Evolutionary conservation across 768 basidiomycete species (phyloP).

Genomic region (Psilocybe cubensis): DNA sequence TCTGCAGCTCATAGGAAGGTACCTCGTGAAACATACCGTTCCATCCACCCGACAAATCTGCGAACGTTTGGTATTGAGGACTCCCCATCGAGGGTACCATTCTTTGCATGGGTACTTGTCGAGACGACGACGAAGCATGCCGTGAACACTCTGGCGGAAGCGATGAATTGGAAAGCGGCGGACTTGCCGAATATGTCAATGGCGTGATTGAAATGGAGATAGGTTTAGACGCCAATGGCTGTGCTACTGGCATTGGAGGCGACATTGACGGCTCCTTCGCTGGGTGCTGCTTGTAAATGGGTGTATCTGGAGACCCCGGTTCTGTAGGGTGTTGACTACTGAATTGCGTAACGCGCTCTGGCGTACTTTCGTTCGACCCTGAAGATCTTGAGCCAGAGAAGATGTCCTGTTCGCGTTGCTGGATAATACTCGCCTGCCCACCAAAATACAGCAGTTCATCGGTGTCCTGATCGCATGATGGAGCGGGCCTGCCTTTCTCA

Average conservation of each 20-base stretch:
- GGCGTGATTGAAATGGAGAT: constrained; percentile 1
- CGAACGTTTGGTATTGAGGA: constrained; percentile 21
- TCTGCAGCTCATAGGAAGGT: constrained; percentile 21
- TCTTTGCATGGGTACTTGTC: neutral
- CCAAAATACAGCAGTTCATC: constrained; percentile 41
- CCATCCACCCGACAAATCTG: constrained; percentile 39
- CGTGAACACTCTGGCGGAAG: neutral
- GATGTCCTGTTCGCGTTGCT: neutral
- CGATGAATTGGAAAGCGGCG: neutral
- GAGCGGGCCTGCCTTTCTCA: constrained; percentile 17
- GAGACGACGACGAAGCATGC: constrained; percentile 2
- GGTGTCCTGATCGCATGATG: constrained; percentile 17
- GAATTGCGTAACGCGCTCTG: neutral
- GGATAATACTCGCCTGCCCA: constrained; percentile 34
- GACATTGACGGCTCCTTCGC: neutral
- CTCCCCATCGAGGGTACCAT: neutral
- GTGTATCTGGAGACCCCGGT: neutral
- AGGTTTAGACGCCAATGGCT: constrained; percentile 4
- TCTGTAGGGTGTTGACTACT: neutral
- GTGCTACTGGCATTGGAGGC: constrained; percentile 3
- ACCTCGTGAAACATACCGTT: constrained; percentile 40
- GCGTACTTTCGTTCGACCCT: neutral
- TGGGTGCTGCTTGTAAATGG: neutral
- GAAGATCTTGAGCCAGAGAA: neutral
- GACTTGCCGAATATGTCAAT: constrained; percentile 3